Evolutionary conservation across 1,284 basidiomycete species (phyloP).

Genomic region (Cutaneotrichosporon sp.): DNA sequence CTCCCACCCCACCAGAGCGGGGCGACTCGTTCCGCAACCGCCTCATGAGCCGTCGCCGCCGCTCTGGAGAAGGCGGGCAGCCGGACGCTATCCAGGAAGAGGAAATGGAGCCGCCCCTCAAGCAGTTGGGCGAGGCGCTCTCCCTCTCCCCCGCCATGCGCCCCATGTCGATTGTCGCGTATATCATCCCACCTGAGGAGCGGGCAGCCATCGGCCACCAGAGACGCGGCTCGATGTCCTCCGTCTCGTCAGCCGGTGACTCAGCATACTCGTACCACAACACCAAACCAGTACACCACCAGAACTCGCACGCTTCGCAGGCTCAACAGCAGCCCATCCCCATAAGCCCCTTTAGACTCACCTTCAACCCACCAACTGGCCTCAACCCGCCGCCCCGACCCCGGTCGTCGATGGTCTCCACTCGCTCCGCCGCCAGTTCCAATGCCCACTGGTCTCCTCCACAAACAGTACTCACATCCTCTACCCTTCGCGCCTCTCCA

Average conservation of each 20-base stretch:
- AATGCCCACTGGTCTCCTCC: background rate
- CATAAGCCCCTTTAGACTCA: constrained; percentile 1
- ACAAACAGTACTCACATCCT: background rate
- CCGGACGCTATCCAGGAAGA: constrained; percentile 4
- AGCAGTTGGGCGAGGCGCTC: background rate
- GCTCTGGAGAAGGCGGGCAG: background rate
- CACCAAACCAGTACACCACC: background rate
- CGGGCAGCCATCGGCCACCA: constrained; percentile 13
- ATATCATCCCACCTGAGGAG: constrained; percentile 26
- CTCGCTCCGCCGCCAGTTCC: background rate
- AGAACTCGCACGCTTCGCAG: background rate
- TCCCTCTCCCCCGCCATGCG: background rate
- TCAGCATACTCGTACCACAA: background rate
- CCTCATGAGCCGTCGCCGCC: constrained; percentile 5
- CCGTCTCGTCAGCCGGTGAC: background rate
- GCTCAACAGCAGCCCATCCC: background rate
- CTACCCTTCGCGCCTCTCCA: background rate
- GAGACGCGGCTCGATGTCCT: background rate
- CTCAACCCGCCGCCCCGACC: constrained; percentile 5
- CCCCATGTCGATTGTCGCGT: constrained; percentile 8
- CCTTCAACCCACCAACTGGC: background rate
- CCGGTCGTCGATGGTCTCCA: constrained; percentile 1
- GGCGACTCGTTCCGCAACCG: constrained; percentile 1
- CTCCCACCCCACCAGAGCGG: constrained; percentile 10
- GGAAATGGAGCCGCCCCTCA: background rate